Base-by-base conservation (phyloP, 1,139 yeast genomes). In the Yamadazyma trypodendri region DNA sequence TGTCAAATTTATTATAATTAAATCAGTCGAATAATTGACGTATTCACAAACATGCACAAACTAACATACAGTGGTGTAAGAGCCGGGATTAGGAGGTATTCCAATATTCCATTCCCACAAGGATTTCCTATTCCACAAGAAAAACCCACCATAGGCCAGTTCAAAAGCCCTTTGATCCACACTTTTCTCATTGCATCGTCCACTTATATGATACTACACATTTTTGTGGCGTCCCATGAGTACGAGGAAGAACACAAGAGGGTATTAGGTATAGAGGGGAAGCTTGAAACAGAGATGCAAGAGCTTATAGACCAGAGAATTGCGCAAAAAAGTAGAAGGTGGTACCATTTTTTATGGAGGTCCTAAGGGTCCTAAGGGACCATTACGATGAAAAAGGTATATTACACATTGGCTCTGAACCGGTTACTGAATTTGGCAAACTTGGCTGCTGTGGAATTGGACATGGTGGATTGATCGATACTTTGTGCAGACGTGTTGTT, bases 101-200 rank as follows among this genome's bases (percentile, higher is more conserved):
- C 10, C 5, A 25, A 15, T 29, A 15, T 28, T 4, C 20, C 18
- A 27, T 46, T 46, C 28, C 50, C 50, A 3, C 43, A 40, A 27
- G 40, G 21, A 8, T 18, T 18, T 10, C 20, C 18, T 30, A 44
- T 46, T 23, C 50, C 50, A 2, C 43, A 40, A 29, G 40, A 32
- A 18, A 65, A 66, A 42, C 76, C 76, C 6, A 55, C 46, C 17
- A 41, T 71, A 13, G 51, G 65, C 17, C 67, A 71, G 44, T 71
- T 71, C 50, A 57, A 55, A 37, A 56, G 52, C 41, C 73, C 77
- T 5, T 50, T 69, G 15, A 55, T 64, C 31, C 70, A 71, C 45
- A 59, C 70, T 3, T 66, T 71, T 37, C 58, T 70, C 22, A 48
- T 70, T 17, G 74, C 76, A 3, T 62, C 72, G 3, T 54, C 70